phyloP scores from a whole-genome alignment of 164 flowering plant genomes.

The Chimonanthus salicifolius region DNA sequence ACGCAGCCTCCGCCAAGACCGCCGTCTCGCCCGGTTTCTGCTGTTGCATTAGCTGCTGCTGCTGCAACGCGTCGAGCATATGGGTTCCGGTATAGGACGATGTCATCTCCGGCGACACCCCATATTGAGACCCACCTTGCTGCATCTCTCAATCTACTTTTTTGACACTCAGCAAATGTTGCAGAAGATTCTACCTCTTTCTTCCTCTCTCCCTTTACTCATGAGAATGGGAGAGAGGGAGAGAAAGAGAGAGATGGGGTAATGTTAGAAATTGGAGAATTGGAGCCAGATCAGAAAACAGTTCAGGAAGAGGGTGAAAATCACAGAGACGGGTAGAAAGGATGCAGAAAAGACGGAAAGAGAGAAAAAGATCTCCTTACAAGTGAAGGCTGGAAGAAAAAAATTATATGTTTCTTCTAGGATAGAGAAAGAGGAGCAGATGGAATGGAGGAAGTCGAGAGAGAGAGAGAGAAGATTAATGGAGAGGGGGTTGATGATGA shows the following conservation, averaged over 20 bases:
- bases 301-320: slow-evolving; percentile 18
- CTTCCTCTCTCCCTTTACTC: slow-evolving; percentile 3
- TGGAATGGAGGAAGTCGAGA: slow-evolving; percentile 10
- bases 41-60: slow-evolving; percentile 8
- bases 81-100: slow-evolving; percentile 17
- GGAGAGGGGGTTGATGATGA: slow-evolving; percentile 22
- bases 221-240: slow-evolving; percentile 11
- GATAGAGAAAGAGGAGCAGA: too few species aligned
- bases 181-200: slow-evolving; percentile 1
- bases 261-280: slow-evolving; percentile 5
- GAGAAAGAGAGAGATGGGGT: slow-evolving; percentile 9
- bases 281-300: slow-evolving; percentile 7
- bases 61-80: slow-evolving; percentile 13
- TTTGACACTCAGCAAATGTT: neutral
- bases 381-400: slow-evolving; percentile 21
- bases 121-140: slow-evolving; percentile 42
- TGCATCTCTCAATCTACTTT: slow-evolving; percentile 21
- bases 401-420: neutral
- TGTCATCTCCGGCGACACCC: slow-evolving; percentile 31
- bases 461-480: neutral
- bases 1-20: slow-evolving; percentile 27
- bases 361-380: neutral
- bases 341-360: slow-evolving; percentile 16
- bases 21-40: neutral
- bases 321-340: slow-evolving; percentile 41